Evolutionary conservation across 805 yeast genomes (phyloP).

Genomic region (Zygoascus bituminiphila): DNA sequence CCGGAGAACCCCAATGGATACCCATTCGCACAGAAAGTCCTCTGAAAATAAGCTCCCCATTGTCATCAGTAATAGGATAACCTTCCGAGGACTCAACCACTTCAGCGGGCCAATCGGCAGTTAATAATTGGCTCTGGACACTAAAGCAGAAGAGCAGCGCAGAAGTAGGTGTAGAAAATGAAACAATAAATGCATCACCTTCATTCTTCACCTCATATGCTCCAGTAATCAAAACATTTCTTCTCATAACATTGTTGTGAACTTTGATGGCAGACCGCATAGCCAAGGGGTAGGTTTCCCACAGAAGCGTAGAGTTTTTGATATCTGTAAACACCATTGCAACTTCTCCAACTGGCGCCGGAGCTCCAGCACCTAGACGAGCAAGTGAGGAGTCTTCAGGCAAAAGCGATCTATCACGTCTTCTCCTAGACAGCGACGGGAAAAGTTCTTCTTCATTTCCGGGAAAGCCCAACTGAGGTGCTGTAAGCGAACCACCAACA

Average conservation of each 20-base stretch:
- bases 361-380: slow-evolving; percentile 72
- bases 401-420: slow-evolving; percentile 43
- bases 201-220: slow-evolving; percentile 98
- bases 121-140: slow-evolving; percentile 74
- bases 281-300: slow-evolving; percentile 90
- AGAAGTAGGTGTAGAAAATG: slow-evolving; percentile 85
- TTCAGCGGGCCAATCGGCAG: slow-evolving; percentile 94
- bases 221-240: slow-evolving; percentile 84
- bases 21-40: slow-evolving; percentile 98
- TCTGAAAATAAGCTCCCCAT: slow-evolving; percentile 55
- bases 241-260: slow-evolving; percentile 89
- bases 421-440: slow-evolving; percentile 28
- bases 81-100: slow-evolving; percentile 81
- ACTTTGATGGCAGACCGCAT: slow-evolving; percentile 96
- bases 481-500: slow-evolving; percentile 1
- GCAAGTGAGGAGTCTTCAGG: slow-evolving; percentile 73
- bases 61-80: slow-evolving; percentile 59
- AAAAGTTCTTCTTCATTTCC: slow-evolving; percentile 25
- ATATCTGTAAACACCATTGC: slow-evolving; percentile 98
- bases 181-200: slow-evolving; percentile 98
- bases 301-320: slow-evolving; percentile 81
- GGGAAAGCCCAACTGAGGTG: neutral
- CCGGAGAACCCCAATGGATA: slow-evolving; percentile 96
- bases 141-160: slow-evolving; percentile 93
- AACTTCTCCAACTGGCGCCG: slow-evolving; percentile 88